Base-by-base conservation (phyloP, 2,329 filamentous ascomycete species). In the Cadophora sp. region DNA sequence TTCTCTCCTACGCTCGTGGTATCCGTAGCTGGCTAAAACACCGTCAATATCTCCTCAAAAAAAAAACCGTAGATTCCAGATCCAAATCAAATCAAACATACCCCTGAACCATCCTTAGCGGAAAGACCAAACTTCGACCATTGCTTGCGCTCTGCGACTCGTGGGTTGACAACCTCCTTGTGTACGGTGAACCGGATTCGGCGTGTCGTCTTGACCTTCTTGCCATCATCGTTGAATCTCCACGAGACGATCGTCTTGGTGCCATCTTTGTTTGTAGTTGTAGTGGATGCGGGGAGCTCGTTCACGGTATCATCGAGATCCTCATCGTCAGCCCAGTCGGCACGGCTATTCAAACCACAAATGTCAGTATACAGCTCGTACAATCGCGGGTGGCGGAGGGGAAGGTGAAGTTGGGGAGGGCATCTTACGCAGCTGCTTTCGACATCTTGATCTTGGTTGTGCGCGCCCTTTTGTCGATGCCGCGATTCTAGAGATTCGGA, bases 121-220 rank as follows among this genome's bases (percentile, higher is more conserved):
- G 95, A 94, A 67, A 89, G 83, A 50, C 96, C 96, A 79, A 99
- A 98, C 84, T 99, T 99, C 76, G 85, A 74, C 95, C 95, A 98
- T 76, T 87, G 86, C 83, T 96, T 93, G 79, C 96, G 93, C 84
- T 97, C 94, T 71, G 96, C 96, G 67, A 99, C 95, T 77, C 93
- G 92, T 64, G 96, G 96, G 87, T 98, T 98, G 76, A 99, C 95
- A 73, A 92, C 89, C 82, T 97, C 93, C 81, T 93, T 94, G 81
- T 97, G 89, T 74, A 94, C 90, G 70, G 92, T 96, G 77, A 93
- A 93, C 79, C 94, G 93, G 83, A 98, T 95, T 76, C 94, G 93
- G 79, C 96, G 94, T 69, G 94, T 98, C 71, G 94, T 96, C 87
- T 98, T 98, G 78, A 98, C 92, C 82, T 97, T 97, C 81, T 96